Evolutionary conservation across 768 basidiomycete genomes (phyloP).

Genomic region (Gymnopilus junonius): DNA sequence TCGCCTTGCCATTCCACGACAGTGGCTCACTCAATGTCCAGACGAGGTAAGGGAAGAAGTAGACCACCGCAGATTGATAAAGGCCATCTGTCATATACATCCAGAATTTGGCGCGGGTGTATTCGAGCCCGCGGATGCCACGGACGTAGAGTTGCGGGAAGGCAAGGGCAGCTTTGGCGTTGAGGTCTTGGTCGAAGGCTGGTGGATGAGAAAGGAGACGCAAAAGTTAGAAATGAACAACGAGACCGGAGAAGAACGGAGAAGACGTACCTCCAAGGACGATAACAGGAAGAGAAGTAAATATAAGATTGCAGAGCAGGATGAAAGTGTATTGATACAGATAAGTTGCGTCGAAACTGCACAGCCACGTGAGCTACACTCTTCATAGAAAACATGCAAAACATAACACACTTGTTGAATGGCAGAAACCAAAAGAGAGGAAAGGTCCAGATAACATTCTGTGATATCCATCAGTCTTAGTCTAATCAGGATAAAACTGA

Average conservation of each 20-base stretch:
- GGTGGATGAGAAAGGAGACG: not conserved
- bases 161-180: conserved; percentile 85
- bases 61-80: conserved; percentile 89
- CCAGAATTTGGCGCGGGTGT: conserved; percentile 93
- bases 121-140: conserved; percentile 92
- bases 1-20: conserved; percentile 80
- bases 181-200: conserved; percentile 97
- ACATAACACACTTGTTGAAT: conserved; percentile 70
- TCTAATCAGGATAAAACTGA: not conserved
- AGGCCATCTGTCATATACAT: conserved; percentile 92
- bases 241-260: not conserved
- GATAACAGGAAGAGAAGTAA: conserved; percentile 93
- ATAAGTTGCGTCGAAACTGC: conserved; percentile 92
- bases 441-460: conserved; percentile 94
- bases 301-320: conserved; percentile 87
- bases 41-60: conserved; percentile 81
- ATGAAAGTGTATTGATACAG: conserved; percentile 95
- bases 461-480: conserved; percentile 1
- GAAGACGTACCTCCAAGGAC: conserved; percentile 77
- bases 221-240: not conserved
- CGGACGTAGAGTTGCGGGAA: conserved; percentile 97
- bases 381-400: conserved; percentile 18
- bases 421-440: conserved; percentile 94
- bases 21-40: conserved; percentile 68
- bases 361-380: conserved; percentile 7